phyloP scores from a whole-genome alignment of 768 basidiomycete genomes.

The Suillus alpinus region DNA sequence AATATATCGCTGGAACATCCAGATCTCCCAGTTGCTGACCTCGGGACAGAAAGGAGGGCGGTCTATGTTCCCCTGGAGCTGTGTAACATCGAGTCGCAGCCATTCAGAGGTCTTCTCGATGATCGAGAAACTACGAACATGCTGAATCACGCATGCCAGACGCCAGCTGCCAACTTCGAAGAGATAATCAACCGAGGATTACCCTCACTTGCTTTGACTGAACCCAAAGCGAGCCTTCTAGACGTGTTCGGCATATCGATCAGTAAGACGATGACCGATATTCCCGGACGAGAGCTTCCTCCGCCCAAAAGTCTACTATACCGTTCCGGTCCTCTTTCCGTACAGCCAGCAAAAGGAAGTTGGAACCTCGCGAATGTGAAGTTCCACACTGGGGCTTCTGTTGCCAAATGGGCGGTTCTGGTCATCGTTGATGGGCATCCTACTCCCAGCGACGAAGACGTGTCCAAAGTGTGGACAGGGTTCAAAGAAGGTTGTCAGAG shows the following conservation, averaged over 20 bases:
- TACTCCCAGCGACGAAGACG: background rate
- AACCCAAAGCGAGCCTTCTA: background rate
- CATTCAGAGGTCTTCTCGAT: constrained; percentile 58
- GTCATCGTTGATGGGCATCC: background rate
- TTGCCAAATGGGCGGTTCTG: background rate
- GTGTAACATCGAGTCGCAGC: constrained; percentile 33
- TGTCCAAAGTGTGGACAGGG: background rate
- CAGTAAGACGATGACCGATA: background rate
- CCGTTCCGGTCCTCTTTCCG: background rate
- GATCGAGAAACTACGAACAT: constrained; percentile 65
- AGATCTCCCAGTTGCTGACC: background rate
- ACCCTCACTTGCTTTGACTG: constrained; percentile 20
- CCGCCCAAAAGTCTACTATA: background rate
- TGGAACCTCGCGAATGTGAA: background rate
- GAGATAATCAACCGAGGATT: constrained; percentile 29
- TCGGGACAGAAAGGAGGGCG: background rate
- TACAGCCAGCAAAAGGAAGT: background rate
- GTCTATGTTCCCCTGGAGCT: background rate
- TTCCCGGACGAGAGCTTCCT: background rate
- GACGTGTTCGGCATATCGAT: background rate
- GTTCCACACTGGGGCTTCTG: background rate
- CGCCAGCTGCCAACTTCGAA: background rate
- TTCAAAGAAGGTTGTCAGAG: background rate
- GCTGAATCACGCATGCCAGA: constrained; percentile 19
- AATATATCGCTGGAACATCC: background rate